These are phyloP conservation scores for Annulohypoxylon truncatum DNA, from an alignment of 2,329 filamentous ascomycete genomes.

Conservation along the genomic window DNA sequence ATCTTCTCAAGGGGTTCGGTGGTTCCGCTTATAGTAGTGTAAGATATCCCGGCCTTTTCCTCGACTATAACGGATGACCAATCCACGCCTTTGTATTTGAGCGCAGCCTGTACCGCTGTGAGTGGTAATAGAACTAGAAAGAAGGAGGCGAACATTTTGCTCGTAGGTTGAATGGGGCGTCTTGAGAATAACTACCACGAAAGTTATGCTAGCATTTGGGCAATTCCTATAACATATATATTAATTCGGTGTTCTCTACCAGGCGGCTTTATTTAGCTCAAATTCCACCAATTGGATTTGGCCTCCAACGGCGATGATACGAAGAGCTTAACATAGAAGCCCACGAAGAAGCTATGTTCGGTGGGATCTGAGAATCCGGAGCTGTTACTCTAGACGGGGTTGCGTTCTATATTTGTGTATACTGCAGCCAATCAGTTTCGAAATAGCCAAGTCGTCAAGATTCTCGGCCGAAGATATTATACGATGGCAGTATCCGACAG, in stretches of 20 bases:
- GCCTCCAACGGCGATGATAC: background rate
- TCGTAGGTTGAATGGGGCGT: background rate
- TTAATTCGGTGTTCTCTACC: background rate
- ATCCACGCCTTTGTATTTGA: conserved; percentile 75
- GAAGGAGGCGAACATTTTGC: conserved; percentile 40
- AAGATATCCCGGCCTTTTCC: conserved; percentile 69
- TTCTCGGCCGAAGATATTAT: no score
- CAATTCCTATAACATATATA: background rate
- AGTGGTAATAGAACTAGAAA: conserved; percentile 39
- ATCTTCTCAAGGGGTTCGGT: conserved; percentile 71
- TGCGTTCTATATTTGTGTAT: background rate
- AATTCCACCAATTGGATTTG: background rate
- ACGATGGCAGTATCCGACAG: conserved; percentile 13
- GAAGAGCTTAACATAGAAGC: background rate
- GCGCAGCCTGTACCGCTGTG: conserved; percentile 53
- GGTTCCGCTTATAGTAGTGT: conserved; percentile 67
- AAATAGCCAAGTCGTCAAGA: background rate
- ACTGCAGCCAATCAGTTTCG: background rate
- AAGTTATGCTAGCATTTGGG: background rate
- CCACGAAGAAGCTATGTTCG: conserved; percentile 1
- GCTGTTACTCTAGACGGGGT: conserved; percentile 1
- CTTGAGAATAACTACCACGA: background rate
- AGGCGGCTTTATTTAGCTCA: background rate
- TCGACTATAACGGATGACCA: conserved; percentile 75
- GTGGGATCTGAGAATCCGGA: conserved; percentile 18